Evolutionary conservation across 768 basidiomycete species (phyloP), one percentile per base, ranked within the genome.

Genomic region (Fomitopsis pulvina): DNA sequence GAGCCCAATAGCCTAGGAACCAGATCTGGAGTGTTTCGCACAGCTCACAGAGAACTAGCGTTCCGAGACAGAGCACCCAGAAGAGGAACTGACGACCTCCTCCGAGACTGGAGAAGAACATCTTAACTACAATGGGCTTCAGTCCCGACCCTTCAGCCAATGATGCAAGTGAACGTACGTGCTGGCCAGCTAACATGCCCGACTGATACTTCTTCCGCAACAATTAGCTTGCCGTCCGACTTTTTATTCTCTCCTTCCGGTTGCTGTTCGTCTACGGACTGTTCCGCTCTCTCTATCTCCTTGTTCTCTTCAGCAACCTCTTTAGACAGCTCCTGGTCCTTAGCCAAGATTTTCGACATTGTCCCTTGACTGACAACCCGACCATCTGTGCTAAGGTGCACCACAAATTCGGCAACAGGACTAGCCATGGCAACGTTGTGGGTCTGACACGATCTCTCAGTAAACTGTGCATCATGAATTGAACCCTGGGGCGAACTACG

Each of bases 371-470:
- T 71, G n/a, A 62, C 60, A 25, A 80, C 65, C 1, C 72, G 68
- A 0, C 83, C 83, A 54, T 83, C 77, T 4, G 58, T 54, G 18
- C 71, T 71, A n/a, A 85, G 53, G 1, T 77, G 74, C 5, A 85
- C 73, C 3, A 81, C 73, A 51, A 75, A 77, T 4, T 72, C 68
- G 7, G 81, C 78, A 20, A 81, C 70, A 8, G 77, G 71, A 11
- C 67, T 67, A 4, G 73, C 67, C 63, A 83, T 66, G 1, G 75
- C 73, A 27, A 83, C 69, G 50, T 75, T 73, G 56, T 76, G 75
- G 0, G 74, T 75, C 73, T 74, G 39, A 14, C 25, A 11, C 14
- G 4, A 20, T 28, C 28, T n/a, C 8, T 45, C 4, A 21, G 30
- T n/a, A 43, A 24, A 29, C 25, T 28, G 10, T n/a, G 20, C 6